A percentile compares a stretch with the other conserved stretches of the same genome.
These are phyloP conservation scores for Blastomyces gilchristii DNA, from an alignment of 2,329 filamentous ascomycete species.

Conservation along the genomic window DNA sequence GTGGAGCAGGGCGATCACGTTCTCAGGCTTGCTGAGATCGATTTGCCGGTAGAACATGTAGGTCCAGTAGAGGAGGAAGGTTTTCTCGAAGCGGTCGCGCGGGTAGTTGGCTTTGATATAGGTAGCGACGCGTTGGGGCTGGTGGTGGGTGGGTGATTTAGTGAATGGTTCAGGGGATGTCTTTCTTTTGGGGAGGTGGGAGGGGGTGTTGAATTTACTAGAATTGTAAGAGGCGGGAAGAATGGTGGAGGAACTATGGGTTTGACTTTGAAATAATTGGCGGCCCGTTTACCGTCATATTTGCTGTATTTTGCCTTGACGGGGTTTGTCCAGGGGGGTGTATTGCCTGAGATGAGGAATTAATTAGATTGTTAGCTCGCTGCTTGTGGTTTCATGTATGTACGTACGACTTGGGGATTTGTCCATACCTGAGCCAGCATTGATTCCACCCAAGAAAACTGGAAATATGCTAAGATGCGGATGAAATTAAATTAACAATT, in stretches of 20 bases:
- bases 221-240: conserved; percentile 46
- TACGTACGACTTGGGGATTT: neutral
- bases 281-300: conserved; percentile 42
- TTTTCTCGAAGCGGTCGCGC: conserved; percentile 40
- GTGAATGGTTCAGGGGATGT: neutral
- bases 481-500: neutral
- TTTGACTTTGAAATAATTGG: conserved; percentile 41
- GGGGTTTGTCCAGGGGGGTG: conserved; percentile 61
- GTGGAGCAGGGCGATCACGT: conserved; percentile 38
- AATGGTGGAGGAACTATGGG: conserved; percentile 37
- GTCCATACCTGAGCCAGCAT: conserved; percentile 45
- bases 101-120: conserved; percentile 54
- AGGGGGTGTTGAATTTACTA: conserved; percentile 32
- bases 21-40: conserved; percentile 50
- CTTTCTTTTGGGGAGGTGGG: too few relatives aligned
- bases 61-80: conserved; percentile 48
- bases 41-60: conserved; percentile 53
- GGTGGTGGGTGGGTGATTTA: conserved; percentile 4
- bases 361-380: conserved; percentile 2
- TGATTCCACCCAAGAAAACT: conserved; percentile 60
- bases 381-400: neutral
- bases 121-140: conserved; percentile 56
- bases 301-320: conserved; percentile 54
- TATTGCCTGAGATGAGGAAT: conserved; percentile 49
- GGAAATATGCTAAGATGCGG: conserved; percentile 51